These are phyloP conservation scores for Wickerhamiella brachini DNA, from an alignment of 805 yeast species.

Conservation along the genomic window DNA sequence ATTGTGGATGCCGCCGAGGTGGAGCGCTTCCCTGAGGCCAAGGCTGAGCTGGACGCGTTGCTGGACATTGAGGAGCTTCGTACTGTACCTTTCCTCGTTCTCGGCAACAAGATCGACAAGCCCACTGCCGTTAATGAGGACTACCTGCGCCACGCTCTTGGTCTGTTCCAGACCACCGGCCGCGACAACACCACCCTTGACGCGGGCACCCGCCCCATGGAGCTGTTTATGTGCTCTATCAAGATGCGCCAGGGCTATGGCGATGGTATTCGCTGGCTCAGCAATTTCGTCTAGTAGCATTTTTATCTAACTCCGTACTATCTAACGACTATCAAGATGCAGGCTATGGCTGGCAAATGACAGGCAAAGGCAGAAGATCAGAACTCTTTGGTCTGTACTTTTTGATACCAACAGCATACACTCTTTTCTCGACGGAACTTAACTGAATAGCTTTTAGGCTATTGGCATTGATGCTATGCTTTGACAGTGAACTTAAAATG, in stretches of 20 bases:
- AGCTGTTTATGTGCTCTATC: conserved; percentile 93
- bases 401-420: too few relatives aligned
- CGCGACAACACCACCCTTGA: conserved; percentile 58
- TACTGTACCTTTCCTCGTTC: conserved; percentile 78
- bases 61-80: conserved; percentile 84
- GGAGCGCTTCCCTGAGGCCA: conserved; percentile 87
- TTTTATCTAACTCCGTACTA: too few relatives aligned
- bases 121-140: conserved; percentile 90
- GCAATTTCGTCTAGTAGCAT: conserved; percentile 63
- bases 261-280: conserved; percentile 96
- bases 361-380: too few relatives aligned
- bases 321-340: too few relatives aligned
- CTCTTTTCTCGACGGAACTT: too few relatives aligned
- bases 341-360: too few relatives aligned
- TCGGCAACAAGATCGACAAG: conserved; percentile 94
- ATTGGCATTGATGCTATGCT: too few relatives aligned
- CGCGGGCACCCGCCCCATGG: conserved; percentile 76
- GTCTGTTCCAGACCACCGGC: conserved; percentile 82
- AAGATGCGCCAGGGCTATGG: conserved; percentile 98
- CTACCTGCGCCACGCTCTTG: conserved; percentile 81
- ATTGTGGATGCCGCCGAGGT: conserved; percentile 95
- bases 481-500: too few relatives aligned
- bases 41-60: conserved; percentile 85
- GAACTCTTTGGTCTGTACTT: too few relatives aligned
- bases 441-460: too few relatives aligned